Base-by-base conservation (phyloP, 2,329 filamentous ascomycete species). In the Penicillium fuscoglaucum region DNA sequence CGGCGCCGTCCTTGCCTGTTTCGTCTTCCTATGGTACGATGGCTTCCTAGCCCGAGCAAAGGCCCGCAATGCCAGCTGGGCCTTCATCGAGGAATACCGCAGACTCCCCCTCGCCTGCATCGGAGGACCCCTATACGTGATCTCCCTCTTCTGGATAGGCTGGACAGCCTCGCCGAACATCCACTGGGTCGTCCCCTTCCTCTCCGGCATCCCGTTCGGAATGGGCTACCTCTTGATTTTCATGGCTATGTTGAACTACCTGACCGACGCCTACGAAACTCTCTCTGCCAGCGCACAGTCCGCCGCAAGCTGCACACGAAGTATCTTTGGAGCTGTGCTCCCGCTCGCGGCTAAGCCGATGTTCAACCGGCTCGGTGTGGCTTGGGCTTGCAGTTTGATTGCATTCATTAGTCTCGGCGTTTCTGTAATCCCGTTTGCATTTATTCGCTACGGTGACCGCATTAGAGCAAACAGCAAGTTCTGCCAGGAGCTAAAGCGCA, bases 91-190 rank as follows among this genome's bases (percentile, higher is more conserved):
- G 61, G 70, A 72, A 57, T 90, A 86, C 70, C 82, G 87, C 7
- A 84, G 90, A 2, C 79, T 93, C 0, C 90, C 90, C 0, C 81
- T 93, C 3, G 90, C 89, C 8, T 89, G 85, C 67, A 66, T 91
- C 24, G 90, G 88, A 1, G 88, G 89, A 0, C 89, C 89, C 0
- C 75, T 90, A 39, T 72, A 70, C 39, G 70, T 73, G 7, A 61
- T 74, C 80, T 84, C n/a, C 77, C 83, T 61, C 76, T 87, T 55
- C 70, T 84, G 51, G 87, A 65, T 75, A 9, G 72, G 72, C 10
- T 74, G 72, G 71, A 73, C 66, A 50, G 65, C 72, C 12, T 67
- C 63, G 19, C 41, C 52, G 6, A 67, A 68, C 54, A 71, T 73
- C 19, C 73, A 73, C 56, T 76, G 74, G 74, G 67, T 72, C 3